phyloP scores from a whole-genome alignment of 345 rosid species.

The Acer campestre region DNA sequence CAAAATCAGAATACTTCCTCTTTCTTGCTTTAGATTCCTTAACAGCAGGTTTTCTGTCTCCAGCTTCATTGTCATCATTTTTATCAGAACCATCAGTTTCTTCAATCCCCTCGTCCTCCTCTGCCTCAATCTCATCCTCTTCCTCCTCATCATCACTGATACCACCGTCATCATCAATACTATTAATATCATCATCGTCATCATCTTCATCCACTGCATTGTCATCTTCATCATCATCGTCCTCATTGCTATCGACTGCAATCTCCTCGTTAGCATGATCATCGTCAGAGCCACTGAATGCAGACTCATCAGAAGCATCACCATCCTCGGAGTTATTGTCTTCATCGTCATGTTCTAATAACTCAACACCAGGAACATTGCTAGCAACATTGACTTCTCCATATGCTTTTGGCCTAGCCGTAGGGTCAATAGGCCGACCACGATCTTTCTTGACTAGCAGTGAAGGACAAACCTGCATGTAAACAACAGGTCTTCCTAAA shows the following conservation, averaged over 20 bases:
- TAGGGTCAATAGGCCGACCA: constrained; percentile 74
- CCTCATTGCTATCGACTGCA: constrained; percentile 40
- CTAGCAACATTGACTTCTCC: constrained; percentile 73
- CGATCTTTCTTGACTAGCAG: constrained; percentile 93
- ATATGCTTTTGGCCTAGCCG: constrained; percentile 80
- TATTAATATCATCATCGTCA: constrained; percentile 11
- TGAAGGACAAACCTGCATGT: constrained; percentile 76
- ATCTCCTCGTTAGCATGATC: constrained; percentile 20
- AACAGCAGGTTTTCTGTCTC: constrained; percentile 27
- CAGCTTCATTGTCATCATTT: constrained; percentile 15
- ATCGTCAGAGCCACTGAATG: constrained; percentile 35
- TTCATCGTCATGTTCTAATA: constrained; percentile 51
- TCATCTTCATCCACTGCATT: constrained; percentile 37
- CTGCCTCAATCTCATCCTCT: constrained; percentile 28
- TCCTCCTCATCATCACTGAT: constrained; percentile 33
- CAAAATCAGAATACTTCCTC: constrained; percentile 73
- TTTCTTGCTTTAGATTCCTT: constrained; percentile 47
- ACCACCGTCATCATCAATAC: constrained; percentile 23
- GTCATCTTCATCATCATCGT: constrained; percentile 47
- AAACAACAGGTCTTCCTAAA: constrained; percentile 13
- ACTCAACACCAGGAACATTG: constrained; percentile 71
- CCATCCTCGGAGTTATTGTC: constrained; percentile 37
- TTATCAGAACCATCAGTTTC: constrained; percentile 22
- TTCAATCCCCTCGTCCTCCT: constrained; percentile 39
- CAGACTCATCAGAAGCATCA: constrained; percentile 37